Base-by-base conservation (phyloP, 2,329 filamentous ascomycete genomes). In the Graphilbum fragrans region DNA sequence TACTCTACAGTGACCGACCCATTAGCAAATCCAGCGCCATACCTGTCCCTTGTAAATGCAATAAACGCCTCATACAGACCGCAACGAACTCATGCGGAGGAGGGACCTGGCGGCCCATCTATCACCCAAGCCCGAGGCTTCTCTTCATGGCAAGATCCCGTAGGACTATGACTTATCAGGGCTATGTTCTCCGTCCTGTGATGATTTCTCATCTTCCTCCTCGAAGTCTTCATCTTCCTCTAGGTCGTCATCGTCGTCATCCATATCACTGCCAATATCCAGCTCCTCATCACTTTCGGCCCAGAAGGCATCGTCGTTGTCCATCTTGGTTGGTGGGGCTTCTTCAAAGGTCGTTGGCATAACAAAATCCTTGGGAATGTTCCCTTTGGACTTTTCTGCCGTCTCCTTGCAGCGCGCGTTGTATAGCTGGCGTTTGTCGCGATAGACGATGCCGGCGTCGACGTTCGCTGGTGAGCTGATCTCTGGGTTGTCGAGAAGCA, bases 401-500 rank as follows among this genome's bases (percentile, higher is more conserved):
- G 86, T 75, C 35, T 77, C 72, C 47, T 64, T 69, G 2, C 90
- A 86, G 52, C 70, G 72, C 35, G 66, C 62, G 54, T 86, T 78
- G 67, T 94, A 98, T 25, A 67, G 60, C 2, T 68, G 65, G 0
- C 77, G 77, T 25, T 80, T 63, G 51, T 88, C 86, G 45, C 90
- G 80, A 54, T 93, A 81, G 67, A 87, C 74, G 20, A 95, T 82
- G 43, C 86, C 78, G 2, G 92, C 90, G 52, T 96, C 90, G 42
- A 96, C 88, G 58, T 96, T 96, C 48, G 90, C 92, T 0, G 92
- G 86, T 0, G 87, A 94, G 52, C 80, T 86, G 53, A 93, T 86
- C 61, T 98, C 90, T 14, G 90, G 86, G 53, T 94, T 86, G 58
- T 96, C 92, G 42, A 98, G 77, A 3, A 98, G 76, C 6, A 92